phyloP scores from a whole-genome alignment of 2,329 filamentous ascomycete species.

The Epicoccum sorghinum region DNA sequence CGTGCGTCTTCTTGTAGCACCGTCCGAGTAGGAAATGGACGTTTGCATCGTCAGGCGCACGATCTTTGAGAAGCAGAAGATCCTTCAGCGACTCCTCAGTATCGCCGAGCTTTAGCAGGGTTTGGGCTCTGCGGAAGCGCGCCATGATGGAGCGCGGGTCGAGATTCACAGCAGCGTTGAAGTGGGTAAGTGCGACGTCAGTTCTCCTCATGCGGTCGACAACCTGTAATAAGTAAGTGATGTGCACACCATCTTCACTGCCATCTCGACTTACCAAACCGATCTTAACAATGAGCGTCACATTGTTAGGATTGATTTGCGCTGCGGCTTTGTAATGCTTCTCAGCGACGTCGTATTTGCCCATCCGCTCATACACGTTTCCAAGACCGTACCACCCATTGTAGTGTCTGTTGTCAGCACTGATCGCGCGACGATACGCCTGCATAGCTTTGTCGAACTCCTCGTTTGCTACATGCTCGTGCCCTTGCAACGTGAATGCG shows the following conservation, averaged over 20 bases:
- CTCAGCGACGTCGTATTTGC: constrained; percentile 88
- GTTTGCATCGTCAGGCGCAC: constrained; percentile 92
- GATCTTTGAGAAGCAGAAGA: constrained; percentile 84
- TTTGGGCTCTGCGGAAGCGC: constrained; percentile 90
- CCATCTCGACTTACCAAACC: constrained; percentile 67
- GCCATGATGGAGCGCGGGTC: constrained; percentile 82
- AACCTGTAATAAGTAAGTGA: constrained; percentile 36
- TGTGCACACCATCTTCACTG: neutral
- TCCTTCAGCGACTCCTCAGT: constrained; percentile 78
- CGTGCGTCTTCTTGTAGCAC: constrained; percentile 65
- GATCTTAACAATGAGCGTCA: constrained; percentile 90
- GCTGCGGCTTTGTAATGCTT: constrained; percentile 89
- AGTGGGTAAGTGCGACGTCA: constrained; percentile 78
- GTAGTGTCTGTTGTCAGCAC: constrained; percentile 87
- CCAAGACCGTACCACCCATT: constrained; percentile 96
- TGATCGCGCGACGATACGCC: constrained; percentile 84
- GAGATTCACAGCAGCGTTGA: constrained; percentile 80
- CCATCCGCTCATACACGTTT: constrained; percentile 84
- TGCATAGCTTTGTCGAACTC: constrained; percentile 94
- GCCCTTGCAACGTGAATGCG: constrained; percentile 92
- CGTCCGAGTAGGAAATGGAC: constrained; percentile 94
- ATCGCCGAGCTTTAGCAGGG: constrained; percentile 75
- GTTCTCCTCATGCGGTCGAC: constrained; percentile 88
- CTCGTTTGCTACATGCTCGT: constrained; percentile 94
- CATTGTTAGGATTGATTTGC: constrained; percentile 90